A percentile compares a stretch with the other conserved stretches of the same genome.
Evolutionary conservation across 768 basidiomycete species (phyloP).

Genomic region (Agaricus blazei): DNA sequence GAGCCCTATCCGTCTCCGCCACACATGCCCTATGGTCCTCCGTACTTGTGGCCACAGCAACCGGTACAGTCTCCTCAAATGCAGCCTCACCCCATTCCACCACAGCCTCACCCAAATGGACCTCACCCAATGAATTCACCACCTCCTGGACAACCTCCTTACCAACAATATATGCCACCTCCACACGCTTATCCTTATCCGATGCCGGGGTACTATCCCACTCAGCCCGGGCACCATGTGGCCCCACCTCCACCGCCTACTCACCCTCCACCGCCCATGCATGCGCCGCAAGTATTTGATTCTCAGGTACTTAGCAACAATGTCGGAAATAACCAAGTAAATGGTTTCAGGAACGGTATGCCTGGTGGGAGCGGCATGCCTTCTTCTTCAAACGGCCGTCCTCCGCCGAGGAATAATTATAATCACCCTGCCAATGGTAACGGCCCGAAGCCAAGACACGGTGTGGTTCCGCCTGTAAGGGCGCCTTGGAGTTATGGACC

Average conservation of each 20-base stretch:
- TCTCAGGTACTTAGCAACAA: slow-evolving; percentile 13
- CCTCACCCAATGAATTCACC: slow-evolving; percentile 10
- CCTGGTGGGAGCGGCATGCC: slow-evolving; percentile 24
- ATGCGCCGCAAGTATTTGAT: slow-evolving; percentile 1
- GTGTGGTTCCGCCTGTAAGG: slow-evolving; percentile 35
- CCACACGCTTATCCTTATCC: slow-evolving; percentile 15
- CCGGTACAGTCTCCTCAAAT: slow-evolving; percentile 12
- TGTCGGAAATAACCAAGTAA: slow-evolving; percentile 19
- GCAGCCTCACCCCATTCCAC: slow-evolving; percentile 8
- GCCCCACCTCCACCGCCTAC: slow-evolving; percentile 14
- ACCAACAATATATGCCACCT: slow-evolving; percentile 14
- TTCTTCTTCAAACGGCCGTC: slow-evolving; percentile 20
- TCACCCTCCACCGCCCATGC: slow-evolving; percentile 11
- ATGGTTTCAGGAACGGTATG: slow-evolving; percentile 4
- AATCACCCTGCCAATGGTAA: slow-evolving; percentile 19
- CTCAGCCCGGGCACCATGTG: slow-evolving; percentile 12
- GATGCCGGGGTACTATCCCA: slow-evolving; percentile 16
- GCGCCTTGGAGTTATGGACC: slow-evolving; percentile 71
- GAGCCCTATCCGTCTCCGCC: slow-evolving; percentile 13
- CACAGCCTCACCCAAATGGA: slow-evolving; percentile 12
- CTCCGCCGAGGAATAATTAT: slow-evolving; percentile 19
- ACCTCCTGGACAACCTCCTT: slow-evolving; percentile 15
- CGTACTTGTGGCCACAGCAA: slow-evolving; percentile 14
- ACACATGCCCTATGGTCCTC: slow-evolving; percentile 9
- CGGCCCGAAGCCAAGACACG: slow-evolving; percentile 23